Percentiles rank a stretch among this genome's conserved stretches.
Evolutionary conservation across 2,329 filamentous ascomycete genomes (phyloP).

Genomic region (Paecilomyces dactylethromorphus): DNA sequence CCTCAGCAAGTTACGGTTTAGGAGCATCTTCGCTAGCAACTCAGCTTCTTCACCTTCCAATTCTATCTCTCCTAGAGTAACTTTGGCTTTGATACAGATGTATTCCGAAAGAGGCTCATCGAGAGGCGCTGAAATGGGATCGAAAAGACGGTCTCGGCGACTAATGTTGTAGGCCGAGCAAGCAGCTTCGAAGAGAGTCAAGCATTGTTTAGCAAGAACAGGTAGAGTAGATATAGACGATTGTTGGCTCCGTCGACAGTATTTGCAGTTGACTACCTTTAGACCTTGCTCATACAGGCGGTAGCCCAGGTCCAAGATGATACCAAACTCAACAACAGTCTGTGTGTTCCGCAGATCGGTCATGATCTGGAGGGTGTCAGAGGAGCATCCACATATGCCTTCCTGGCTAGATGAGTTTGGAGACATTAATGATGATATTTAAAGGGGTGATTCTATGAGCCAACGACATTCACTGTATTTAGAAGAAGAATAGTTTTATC

Average conservation of each 20-base stretch:
- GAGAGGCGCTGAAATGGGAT: slow-evolving; percentile 13
- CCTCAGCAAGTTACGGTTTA: slow-evolving; percentile 14
- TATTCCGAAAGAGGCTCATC: slow-evolving; percentile 15
- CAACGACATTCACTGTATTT: no score
- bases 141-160: slow-evolving; percentile 15
- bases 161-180: slow-evolving; percentile 19
- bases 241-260: slow-evolving; percentile 13
- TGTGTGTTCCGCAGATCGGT: slow-evolving; percentile 17
- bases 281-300: slow-evolving; percentile 16
- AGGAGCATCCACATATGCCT: slow-evolving; percentile 16
- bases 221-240: slow-evolving; percentile 31
- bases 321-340: slow-evolving; percentile 20
- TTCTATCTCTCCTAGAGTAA: slow-evolving; percentile 18
- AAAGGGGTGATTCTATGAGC: background rate
- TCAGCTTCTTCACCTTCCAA: slow-evolving; percentile 17
- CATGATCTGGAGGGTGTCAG: slow-evolving; percentile 14
- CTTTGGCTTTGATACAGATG: slow-evolving; percentile 20
- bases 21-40: slow-evolving; percentile 16
- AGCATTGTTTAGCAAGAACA: slow-evolving; percentile 28
- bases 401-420: slow-evolving; percentile 4
- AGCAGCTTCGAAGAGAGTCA: slow-evolving; percentile 19
- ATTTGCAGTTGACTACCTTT: slow-evolving; percentile 14
- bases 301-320: slow-evolving; percentile 15
- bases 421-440: background rate
- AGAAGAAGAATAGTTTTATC: no score